Conservation (phyloP, 1,284 basidiomycete genomes). For the Coniferiporia sulphurascens region DNA sequence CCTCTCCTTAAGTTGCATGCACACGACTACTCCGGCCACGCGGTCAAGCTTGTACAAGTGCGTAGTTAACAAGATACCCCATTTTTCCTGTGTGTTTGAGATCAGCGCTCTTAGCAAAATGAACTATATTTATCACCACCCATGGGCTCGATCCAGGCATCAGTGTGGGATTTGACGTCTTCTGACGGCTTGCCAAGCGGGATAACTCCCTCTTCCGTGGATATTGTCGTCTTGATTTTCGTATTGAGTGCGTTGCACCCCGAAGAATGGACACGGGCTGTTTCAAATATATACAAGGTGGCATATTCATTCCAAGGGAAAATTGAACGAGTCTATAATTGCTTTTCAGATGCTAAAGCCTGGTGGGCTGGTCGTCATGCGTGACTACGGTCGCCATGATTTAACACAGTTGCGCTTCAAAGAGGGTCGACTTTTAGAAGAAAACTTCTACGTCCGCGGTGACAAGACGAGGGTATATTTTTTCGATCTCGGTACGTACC, state of each 20-base stretch:
- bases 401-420: conserved; percentile 93
- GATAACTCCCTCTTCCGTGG: conserved; percentile 63
- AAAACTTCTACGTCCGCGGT: conserved; percentile 92
- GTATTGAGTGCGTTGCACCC: conserved; percentile 95
- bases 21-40: conserved; percentile 89
- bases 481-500: conserved; percentile 70
- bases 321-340: neutral
- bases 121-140: conserved; percentile 67
- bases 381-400: conserved; percentile 96
- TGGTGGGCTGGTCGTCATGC: conserved; percentile 77
- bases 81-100: neutral
- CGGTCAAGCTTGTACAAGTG: conserved; percentile 88
- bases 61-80: conserved; percentile 8
- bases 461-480: conserved; percentile 95
- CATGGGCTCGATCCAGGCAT: conserved; percentile 69
- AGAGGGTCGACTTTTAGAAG: conserved; percentile 79
- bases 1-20: conserved; percentile 69
- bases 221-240: conserved; percentile 92
- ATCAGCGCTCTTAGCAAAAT: conserved; percentile 42
- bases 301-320: conserved; percentile 18
- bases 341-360: conserved; percentile 78
- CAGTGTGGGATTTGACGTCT: conserved; percentile 90
- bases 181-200: conserved; percentile 55
- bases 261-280: conserved; percentile 82
- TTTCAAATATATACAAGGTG: conserved; percentile 81